A percentile compares a stretch with the other conserved stretches of the same genome.
phyloP scores from a whole-genome alignment of 2,329 filamentous ascomycete species.

The Orbilia brochopaga region DNA sequence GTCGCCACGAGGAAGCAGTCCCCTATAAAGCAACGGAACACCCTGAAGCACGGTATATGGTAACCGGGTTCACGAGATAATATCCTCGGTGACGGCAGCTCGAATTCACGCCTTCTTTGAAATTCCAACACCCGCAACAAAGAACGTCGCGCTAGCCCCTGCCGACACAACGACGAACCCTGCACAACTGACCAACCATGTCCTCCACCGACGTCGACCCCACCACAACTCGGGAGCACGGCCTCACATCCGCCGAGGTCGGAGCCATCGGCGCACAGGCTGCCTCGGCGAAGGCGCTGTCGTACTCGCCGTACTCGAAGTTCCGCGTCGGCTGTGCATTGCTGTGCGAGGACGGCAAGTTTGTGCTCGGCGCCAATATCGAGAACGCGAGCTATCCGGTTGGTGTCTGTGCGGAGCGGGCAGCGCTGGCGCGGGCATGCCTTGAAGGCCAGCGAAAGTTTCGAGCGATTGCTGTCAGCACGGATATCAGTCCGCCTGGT shows the following conservation, averaged over 20 bases:
- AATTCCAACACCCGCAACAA: conserved; percentile 12
- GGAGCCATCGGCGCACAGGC: conserved; percentile 68
- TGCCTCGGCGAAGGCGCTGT: conserved; percentile 73
- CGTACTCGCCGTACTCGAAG: conserved; percentile 91
- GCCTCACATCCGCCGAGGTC: conserved; percentile 70
- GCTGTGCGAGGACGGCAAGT: conserved; percentile 66
- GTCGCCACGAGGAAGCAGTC: no score
- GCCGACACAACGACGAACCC: no score
- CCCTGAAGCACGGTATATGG: no score
- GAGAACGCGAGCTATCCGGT: conserved; percentile 95
- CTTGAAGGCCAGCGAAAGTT: conserved; percentile 65
- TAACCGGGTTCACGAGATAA: no score
- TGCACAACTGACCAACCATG: conserved; percentile 1
- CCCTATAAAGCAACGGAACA: no score
- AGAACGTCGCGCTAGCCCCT: background rate
- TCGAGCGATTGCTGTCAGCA: conserved; percentile 82
- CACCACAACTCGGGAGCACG: conserved; percentile 54
- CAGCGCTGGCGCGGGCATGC: conserved; percentile 83
- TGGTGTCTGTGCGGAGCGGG: conserved; percentile 91
- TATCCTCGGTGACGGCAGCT: no score
- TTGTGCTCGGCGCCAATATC: conserved; percentile 80
- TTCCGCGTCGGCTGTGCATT: conserved; percentile 89
- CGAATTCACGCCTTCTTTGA: background rate
- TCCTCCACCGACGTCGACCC: conserved; percentile 6
- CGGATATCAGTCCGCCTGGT: conserved; percentile 61